Percentiles rank a stretch among this genome's conserved stretches.
phyloP scores from a whole-genome alignment of 768 basidiomycete genomes.

The Boletus pseudopeckii region DNA sequence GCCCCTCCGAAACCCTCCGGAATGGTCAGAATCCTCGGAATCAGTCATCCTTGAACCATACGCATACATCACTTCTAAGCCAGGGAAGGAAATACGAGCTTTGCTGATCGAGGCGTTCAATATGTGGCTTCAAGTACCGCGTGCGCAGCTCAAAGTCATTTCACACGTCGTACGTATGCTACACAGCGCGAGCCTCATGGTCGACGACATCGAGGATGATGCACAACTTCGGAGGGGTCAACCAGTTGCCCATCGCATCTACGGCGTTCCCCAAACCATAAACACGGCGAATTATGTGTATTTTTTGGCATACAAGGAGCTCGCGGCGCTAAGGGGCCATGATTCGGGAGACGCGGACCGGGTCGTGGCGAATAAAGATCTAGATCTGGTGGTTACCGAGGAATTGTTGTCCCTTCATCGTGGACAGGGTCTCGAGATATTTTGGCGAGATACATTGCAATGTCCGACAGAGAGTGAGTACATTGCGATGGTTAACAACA shows the following conservation, averaged over 20 bases:
- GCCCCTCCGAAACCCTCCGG: slow-evolving; percentile 17
- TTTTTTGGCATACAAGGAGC: slow-evolving; percentile 87
- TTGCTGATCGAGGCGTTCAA: slow-evolving; percentile 93
- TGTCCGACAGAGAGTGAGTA: slow-evolving; percentile 97
- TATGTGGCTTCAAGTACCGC: slow-evolving; percentile 80
- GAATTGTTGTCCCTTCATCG: slow-evolving; percentile 87
- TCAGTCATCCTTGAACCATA: slow-evolving; percentile 75
- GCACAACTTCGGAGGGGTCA: slow-evolving; percentile 82
- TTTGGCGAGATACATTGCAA: slow-evolving; percentile 88
- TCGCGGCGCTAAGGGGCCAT: slow-evolving; percentile 33
- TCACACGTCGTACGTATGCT: slow-evolving; percentile 87
- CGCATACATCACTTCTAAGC: slow-evolving; percentile 75
- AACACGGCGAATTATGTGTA: slow-evolving; percentile 97
- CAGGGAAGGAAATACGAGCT: slow-evolving; percentile 90
- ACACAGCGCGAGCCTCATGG: slow-evolving; percentile 91
- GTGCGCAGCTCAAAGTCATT: slow-evolving; percentile 67
- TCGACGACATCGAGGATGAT: slow-evolving; percentile 94
- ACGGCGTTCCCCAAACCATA: slow-evolving; percentile 94
- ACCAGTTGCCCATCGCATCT: slow-evolving; percentile 93
- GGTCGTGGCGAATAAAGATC: slow-evolving; percentile 69
- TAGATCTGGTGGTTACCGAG: slow-evolving; percentile 43
- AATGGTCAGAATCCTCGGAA: slow-evolving; percentile 37
- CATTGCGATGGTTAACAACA: slow-evolving; percentile 93
- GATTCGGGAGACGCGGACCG: not conserved
- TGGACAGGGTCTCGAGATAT: slow-evolving; percentile 90